phyloP scores from a whole-genome alignment of 768 basidiomycete genomes.

The Hygrophorus russula region DNA sequence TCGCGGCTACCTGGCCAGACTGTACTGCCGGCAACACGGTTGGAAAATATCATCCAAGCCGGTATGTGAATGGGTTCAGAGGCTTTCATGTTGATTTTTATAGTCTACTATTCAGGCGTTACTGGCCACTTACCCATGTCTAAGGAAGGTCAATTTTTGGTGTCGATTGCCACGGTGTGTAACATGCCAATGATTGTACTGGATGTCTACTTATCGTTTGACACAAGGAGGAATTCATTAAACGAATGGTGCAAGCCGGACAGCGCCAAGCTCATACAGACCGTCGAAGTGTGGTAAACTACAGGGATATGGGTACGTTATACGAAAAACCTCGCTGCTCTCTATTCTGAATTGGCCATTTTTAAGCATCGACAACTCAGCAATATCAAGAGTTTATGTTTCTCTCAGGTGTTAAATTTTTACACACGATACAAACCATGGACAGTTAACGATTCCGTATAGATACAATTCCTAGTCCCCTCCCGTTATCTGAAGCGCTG shows the following conservation, averaged over 20 bases:
- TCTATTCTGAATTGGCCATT: background rate
- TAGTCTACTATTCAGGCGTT: conserved; percentile 28
- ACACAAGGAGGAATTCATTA: conserved; percentile 75
- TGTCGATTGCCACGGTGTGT: conserved; percentile 67
- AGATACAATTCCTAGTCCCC: conserved; percentile 62
- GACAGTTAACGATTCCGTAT: background rate
- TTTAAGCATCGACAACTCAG: conserved; percentile 43
- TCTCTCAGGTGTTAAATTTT: conserved; percentile 37
- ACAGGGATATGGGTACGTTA: conserved; percentile 67
- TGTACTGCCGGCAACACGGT: conserved; percentile 48
- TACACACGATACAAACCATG: conserved; percentile 4
- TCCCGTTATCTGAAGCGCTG: conserved; percentile 51
- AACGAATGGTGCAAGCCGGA: conserved; percentile 59
- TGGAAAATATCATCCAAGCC: conserved; percentile 73
- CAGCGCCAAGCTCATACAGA: conserved; percentile 52
- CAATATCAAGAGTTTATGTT: conserved; percentile 65
- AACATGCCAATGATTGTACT: conserved; percentile 1
- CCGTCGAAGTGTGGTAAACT: conserved; percentile 47
- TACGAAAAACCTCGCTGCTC: conserved; percentile 6
- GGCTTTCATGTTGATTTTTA: background rate
- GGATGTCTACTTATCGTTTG: conserved; percentile 3
- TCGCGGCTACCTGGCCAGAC: conserved; percentile 25
- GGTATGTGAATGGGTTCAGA: conserved; percentile 28
- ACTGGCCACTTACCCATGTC: conserved; percentile 57
- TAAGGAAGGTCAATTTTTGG: conserved; percentile 62